These are phyloP conservation scores for Aurantiochytrium sp. DNA, from an alignment of 108 stramenopile species.

Conservation along the genomic window DNA sequence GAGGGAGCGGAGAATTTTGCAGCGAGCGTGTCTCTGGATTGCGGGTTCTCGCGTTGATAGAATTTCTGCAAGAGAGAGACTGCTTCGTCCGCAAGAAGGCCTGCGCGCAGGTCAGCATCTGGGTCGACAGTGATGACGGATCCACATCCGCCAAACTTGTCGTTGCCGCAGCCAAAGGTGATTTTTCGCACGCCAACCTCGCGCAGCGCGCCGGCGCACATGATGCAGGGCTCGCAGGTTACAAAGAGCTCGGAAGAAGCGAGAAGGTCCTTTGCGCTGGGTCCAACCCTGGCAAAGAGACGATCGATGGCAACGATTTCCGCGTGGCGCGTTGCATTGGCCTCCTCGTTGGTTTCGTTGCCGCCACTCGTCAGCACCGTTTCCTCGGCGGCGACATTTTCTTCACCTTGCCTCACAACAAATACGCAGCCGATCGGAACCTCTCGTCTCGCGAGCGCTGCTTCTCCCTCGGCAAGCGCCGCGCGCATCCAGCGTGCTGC, in stretches of 20 bases:
- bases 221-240: constrained; percentile 46
- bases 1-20: background rate
- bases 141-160: constrained; percentile 30
- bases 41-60: background rate
- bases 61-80: background rate
- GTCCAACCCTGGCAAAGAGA: background rate
- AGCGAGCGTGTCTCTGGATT: background rate
- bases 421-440: constrained; percentile 40
- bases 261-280: background rate
- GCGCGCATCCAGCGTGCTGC: background rate
- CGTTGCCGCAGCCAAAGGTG: constrained; percentile 30
- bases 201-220: constrained; percentile 39
- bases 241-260: constrained; percentile 18
- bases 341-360: constrained; percentile 26
- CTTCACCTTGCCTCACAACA: background rate
- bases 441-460: constrained; percentile 18
- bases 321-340: constrained; percentile 32
- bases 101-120: background rate
- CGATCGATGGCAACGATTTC: constrained; percentile 32
- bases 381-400: background rate
- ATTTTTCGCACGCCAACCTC: background rate
- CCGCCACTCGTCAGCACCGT: background rate
- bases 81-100: background rate
- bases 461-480: background rate
- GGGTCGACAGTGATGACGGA: background rate